Evolutionary conservation across 148 eudicot species (phyloP), one percentile per base, ranked within the genome.

Genomic region (Gaultheria prostrata): DNA sequence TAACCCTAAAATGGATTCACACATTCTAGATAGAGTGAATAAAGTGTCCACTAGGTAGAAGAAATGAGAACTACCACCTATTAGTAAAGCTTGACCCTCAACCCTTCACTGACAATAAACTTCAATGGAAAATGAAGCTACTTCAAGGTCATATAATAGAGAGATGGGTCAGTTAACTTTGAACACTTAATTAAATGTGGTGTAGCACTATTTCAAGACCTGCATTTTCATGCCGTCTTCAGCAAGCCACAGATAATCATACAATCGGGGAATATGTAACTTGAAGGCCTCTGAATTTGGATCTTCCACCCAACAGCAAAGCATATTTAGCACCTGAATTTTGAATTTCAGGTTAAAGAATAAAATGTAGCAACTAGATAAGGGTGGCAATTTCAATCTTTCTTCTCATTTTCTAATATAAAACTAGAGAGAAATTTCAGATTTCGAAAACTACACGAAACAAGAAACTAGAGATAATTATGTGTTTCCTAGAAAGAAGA

Each of bases 221-320:
- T 97, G 99, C 98, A 97, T 97, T 87, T 97, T 97, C 98, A 97
- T 95, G 86, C 99, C 99, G 82, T 97, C 99, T 89, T 97, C 99
- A 82, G 99, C 99, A 88, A 97, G 77, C 99, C 99, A 97, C 72
- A 97, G 92, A 86, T 86, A 97, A 88, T 97, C 99, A 78, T 85
- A 76, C 33, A 97, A 82, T 88, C 99, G 90, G 54, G 99, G 98
- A 88, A 97, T 91, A 88, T 97, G 99, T 78, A 95, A 83, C 92
- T 97, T 97, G 89, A 95, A 97, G 86, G 98, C 98, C 91, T 97
- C 98, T 74, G 99, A 97, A 80, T 92, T 93, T 83, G 93, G 98
- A 91, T 97, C 96, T 91, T 97, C 99, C 79, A 84, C 94, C 98
- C 98, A 97, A 86, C 99, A 97, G 89, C 98, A 97, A 81, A 97